phyloP scores from a whole-genome alignment of 768 basidiomycete species.

The Phylloporus arenicola region DNA sequence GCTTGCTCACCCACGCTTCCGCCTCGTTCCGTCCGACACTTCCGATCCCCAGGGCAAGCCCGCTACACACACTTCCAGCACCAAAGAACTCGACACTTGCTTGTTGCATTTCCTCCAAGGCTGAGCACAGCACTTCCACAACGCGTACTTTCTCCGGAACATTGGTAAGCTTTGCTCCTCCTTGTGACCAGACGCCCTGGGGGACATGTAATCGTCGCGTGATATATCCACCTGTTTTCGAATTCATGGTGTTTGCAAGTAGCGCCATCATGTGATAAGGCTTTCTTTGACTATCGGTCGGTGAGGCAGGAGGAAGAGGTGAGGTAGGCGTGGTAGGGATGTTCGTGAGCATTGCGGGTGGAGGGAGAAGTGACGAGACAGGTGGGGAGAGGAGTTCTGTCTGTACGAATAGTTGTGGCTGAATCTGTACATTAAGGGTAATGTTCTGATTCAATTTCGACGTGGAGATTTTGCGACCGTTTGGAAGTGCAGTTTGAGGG shows the following conservation, averaged over 20 bases:
- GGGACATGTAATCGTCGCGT: constrained; percentile 85
- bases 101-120: constrained; percentile 71
- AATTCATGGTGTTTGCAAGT: constrained; percentile 72
- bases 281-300: constrained; percentile 68
- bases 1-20: constrained; percentile 67
- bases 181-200: constrained; percentile 86
- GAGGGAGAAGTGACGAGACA: constrained; percentile 39
- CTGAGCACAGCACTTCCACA: constrained; percentile 71
- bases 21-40: constrained; percentile 74
- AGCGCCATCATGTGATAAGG: constrained; percentile 90
- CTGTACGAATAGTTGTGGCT: constrained; percentile 46
- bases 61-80: constrained; percentile 71
- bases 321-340: constrained; percentile 73
- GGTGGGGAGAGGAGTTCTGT: constrained; percentile 45
- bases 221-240: constrained; percentile 79
- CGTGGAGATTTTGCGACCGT: constrained; percentile 55
- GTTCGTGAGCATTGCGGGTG: constrained; percentile 44
- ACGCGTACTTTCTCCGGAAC: constrained; percentile 82
- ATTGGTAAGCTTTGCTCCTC: constrained; percentile 79
- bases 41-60: constrained; percentile 68
- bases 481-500: constrained; percentile 38
- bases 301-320: constrained; percentile 68
- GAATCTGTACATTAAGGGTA: constrained; percentile 39
- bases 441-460: constrained; percentile 50
- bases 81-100: constrained; percentile 72